Evolutionary conservation across 805 yeast genomes (phyloP).

Genomic region (Candida suzukii): DNA sequence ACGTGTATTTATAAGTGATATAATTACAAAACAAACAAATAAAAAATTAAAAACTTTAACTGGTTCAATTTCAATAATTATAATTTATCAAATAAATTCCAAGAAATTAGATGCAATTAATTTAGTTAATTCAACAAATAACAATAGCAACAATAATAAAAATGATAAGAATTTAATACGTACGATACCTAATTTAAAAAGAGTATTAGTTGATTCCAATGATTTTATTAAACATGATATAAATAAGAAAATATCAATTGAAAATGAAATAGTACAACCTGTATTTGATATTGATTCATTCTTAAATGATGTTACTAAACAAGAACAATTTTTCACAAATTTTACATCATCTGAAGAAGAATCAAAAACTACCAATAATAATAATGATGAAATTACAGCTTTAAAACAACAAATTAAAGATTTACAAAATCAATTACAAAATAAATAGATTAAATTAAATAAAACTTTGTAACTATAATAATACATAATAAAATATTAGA

Average conservation of each 20-base stretch:
- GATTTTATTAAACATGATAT: slow-evolving; percentile 38
- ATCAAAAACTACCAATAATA: slow-evolving; percentile 22
- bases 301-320: slow-evolving; percentile 38
- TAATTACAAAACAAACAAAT: slow-evolving; percentile 59
- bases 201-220: slow-evolving; percentile 41
- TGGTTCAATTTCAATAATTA: slow-evolving; percentile 12
- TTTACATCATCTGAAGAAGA: slow-evolving; percentile 30
- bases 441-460: too few relatives aligned
- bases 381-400: slow-evolving; percentile 3
- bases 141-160: slow-evolving; percentile 2
- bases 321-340: slow-evolving; percentile 46
- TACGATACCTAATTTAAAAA: slow-evolving; percentile 57
- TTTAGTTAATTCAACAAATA: background rate
- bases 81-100: slow-evolving; percentile 5
- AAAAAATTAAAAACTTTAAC: slow-evolving; percentile 39
- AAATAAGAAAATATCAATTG: slow-evolving; percentile 21
- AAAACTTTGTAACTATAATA: too few relatives aligned
- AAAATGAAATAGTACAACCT: slow-evolving; percentile 13
- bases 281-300: slow-evolving; percentile 40
- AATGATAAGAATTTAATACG: slow-evolving; percentile 25
- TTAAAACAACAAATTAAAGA: too few relatives aligned
- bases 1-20: slow-evolving; percentile 58
- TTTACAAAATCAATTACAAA: too few relatives aligned
- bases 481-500: too few relatives aligned
- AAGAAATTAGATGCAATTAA: background rate